phyloP scores from a whole-genome alignment of 306 rosid species.

The Oxytropis ochrocephala region DNA sequence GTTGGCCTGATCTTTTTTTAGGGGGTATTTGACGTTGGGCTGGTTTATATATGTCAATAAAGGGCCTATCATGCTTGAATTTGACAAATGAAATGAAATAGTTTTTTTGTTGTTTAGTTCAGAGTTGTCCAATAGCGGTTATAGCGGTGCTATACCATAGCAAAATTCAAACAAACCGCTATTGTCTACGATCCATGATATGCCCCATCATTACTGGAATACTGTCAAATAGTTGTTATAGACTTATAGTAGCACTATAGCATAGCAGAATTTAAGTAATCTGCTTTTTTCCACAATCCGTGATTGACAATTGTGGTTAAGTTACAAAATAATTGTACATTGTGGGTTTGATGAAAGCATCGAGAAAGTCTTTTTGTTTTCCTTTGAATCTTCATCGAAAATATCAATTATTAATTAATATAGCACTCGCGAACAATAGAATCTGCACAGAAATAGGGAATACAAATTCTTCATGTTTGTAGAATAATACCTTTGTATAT shows the following conservation, averaged over 20 bases:
- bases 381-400: neutral
- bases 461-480: conserved; percentile 10
- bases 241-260: too few species aligned
- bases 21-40: neutral
- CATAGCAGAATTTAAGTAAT: too few species aligned
- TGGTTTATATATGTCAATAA: neutral
- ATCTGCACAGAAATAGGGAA: neutral
- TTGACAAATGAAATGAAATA: neutral
- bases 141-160: too few species aligned
- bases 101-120: neutral
- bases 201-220: too few species aligned
- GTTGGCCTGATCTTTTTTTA: conserved; percentile 5
- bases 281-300: too few species aligned
- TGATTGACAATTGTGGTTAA: neutral
- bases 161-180: too few species aligned
- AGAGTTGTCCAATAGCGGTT: too few species aligned
- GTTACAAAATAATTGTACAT: neutral
- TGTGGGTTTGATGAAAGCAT: conserved; percentile 14
- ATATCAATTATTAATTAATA: neutral
- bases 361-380: neutral
- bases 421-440: neutral
- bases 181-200: too few species aligned
- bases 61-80: neutral
- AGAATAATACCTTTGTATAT: too few species aligned
- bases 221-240: too few species aligned